A percentile compares a stretch with the other conserved stretches of the same genome.
Evolutionary conservation across 345 rosid species (phyloP).

Genomic region (Lumnitzera racemosa): DNA sequence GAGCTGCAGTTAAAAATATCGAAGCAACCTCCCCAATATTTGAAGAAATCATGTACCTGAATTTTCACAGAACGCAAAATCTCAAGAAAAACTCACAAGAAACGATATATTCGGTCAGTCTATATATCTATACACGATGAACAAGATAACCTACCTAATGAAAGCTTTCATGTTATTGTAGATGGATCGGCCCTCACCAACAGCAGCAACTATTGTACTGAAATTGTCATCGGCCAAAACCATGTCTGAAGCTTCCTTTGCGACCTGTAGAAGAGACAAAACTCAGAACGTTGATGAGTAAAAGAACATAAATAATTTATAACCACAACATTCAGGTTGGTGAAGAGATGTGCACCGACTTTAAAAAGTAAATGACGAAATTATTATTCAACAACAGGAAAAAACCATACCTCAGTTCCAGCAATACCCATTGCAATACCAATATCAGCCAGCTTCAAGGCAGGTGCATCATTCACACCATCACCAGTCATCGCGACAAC

Average conservation of each 20-base stretch:
- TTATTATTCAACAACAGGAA: background rate
- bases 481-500: conserved; percentile 72
- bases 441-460: conserved; percentile 54
- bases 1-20: conserved; percentile 66
- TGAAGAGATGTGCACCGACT: background rate
- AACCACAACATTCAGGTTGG: too few relatives aligned
- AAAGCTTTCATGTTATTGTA: conserved; percentile 76
- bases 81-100: background rate
- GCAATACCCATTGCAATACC: conserved; percentile 73
- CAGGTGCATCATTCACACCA: conserved; percentile 69
- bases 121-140: background rate
- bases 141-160: conserved; percentile 36
- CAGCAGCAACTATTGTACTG: conserved; percentile 63
- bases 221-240: conserved; percentile 76
- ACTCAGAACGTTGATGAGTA: background rate
- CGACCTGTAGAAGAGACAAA: conserved; percentile 36
- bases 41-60: conserved; percentile 81
- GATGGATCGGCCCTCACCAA: conserved; percentile 71
- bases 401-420: conserved; percentile 48
- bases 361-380: background rate
- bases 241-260: conserved; percentile 83
- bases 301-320: too few relatives aligned
- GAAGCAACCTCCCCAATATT: conserved; percentile 78
- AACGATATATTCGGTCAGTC: background rate
- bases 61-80: background rate